These are phyloP conservation scores for Aureobasidium sp. DNA, from an alignment of 2,329 filamentous ascomycete species.

Conservation along the genomic window DNA sequence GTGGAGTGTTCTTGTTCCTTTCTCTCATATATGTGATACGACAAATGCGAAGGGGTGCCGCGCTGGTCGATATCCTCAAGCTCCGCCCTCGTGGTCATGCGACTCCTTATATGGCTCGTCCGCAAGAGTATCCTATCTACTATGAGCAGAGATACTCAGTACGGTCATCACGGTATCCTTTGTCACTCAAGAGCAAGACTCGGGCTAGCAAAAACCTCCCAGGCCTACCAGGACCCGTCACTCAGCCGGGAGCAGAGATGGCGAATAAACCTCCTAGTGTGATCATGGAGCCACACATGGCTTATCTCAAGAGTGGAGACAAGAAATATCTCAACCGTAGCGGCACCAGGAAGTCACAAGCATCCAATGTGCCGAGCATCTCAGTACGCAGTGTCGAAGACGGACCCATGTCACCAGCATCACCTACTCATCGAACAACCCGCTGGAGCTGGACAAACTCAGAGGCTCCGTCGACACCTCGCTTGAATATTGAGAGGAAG, in stretches of 20 bases:
- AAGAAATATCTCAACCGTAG: background rate
- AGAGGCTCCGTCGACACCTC: conserved; percentile 22
- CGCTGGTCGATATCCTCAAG: conserved; percentile 14
- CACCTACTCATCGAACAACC: background rate
- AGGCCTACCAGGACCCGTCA: background rate
- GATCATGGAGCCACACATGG: conserved; percentile 9
- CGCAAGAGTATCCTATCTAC: conserved; percentile 10
- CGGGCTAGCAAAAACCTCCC: background rate
- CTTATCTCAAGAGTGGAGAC: background rate
- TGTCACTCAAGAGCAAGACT: conserved; percentile 4
- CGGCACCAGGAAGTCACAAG: background rate
- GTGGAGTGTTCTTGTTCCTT: conserved; percentile 8
- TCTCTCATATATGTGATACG: conserved; percentile 13
- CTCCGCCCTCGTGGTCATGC: conserved; percentile 8
- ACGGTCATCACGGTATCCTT: conserved; percentile 9
- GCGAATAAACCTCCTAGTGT: conserved; percentile 1
- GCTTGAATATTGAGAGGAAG: conserved; percentile 14
- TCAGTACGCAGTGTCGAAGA: background rate
- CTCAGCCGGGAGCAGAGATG: conserved; percentile 9
- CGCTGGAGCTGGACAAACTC: conserved; percentile 24
- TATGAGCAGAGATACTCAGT: conserved; percentile 16
- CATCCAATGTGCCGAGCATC: conserved; percentile 2
- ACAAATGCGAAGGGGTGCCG: conserved; percentile 11
- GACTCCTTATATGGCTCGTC: background rate
- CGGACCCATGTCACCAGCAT: background rate